These are phyloP conservation scores for Pharnaceum exiguum DNA, from an alignment of 148 eudicot genomes.

Conservation along the genomic window DNA sequence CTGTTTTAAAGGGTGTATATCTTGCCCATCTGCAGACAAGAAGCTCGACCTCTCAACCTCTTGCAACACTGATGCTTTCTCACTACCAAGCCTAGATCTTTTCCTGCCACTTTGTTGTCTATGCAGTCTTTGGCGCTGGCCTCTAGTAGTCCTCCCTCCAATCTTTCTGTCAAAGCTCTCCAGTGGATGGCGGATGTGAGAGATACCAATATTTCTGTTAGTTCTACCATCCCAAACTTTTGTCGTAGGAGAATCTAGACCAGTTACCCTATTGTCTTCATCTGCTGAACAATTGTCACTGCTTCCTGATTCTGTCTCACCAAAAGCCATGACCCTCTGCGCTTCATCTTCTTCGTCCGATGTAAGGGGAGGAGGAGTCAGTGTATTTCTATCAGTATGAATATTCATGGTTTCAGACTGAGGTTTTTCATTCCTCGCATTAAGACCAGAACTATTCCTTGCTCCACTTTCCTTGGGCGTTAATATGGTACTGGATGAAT, in stretches of 20 bases:
- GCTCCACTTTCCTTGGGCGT: constrained; percentile 32
- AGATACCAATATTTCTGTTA: constrained; percentile 46
- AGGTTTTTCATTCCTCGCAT: constrained; percentile 25
- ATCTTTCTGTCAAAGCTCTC: constrained; percentile 60
- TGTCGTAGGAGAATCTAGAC: constrained; percentile 78
- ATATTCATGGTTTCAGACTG: constrained; percentile 18
- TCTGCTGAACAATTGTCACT: constrained; percentile 61
- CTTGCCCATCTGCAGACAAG: constrained; percentile 67
- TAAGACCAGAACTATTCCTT: constrained; percentile 25
- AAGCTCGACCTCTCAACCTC: constrained; percentile 87
- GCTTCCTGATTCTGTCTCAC: constrained; percentile 50
- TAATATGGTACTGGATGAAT: constrained; percentile 25
- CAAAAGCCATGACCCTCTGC: constrained; percentile 26
- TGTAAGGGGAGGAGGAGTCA: constrained; percentile 21
- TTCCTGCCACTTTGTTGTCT: constrained; percentile 48
- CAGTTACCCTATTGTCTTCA: constrained; percentile 66
- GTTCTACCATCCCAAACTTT: constrained; percentile 92
- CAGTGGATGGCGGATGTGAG: constrained; percentile 87
- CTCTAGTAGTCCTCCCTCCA: constrained; percentile 42
- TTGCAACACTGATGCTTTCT: constrained; percentile 59
- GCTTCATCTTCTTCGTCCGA: constrained; percentile 56
- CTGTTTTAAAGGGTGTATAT: constrained; percentile 47
- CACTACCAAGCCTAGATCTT: constrained; percentile 50
- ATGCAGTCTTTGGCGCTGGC: constrained; percentile 31
- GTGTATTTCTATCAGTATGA: constrained; percentile 19